These are phyloP conservation scores for Jamesozyma gamospora DNA, from an alignment of 805 yeast species.

Conservation along the genomic window DNA sequence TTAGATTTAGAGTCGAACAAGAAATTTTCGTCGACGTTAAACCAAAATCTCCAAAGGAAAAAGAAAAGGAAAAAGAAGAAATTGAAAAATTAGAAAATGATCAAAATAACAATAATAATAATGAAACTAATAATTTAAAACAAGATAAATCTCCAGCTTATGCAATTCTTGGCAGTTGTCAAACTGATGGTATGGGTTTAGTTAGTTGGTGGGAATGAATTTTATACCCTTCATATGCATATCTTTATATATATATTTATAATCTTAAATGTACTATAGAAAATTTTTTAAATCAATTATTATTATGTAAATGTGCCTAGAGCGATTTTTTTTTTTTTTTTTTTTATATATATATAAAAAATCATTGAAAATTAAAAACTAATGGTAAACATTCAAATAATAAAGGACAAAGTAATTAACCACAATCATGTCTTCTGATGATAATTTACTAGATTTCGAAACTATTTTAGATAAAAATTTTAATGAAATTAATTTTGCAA, in stretches of 20 bases:
- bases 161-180: constrained; percentile 81
- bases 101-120: constrained; percentile 1
- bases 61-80: constrained; percentile 30
- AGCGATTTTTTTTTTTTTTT: no score
- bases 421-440: no score
- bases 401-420: background rate
- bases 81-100: constrained; percentile 9
- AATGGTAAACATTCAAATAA: background rate
- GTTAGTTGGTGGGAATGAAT: constrained; percentile 87
- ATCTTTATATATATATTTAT: no score
- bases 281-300: no score
- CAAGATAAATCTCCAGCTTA: constrained; percentile 59
- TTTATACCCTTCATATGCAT: background rate
- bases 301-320: no score
- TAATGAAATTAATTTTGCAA: constrained; percentile 15
- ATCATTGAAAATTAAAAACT: no score
- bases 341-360: no score
- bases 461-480: constrained; percentile 15
- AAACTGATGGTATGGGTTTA: constrained; percentile 93
- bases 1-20: constrained; percentile 84
- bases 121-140: constrained; percentile 5
- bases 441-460: constrained; percentile 20
- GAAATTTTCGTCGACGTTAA: constrained; percentile 76
- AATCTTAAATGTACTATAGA: background rate
- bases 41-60: constrained; percentile 59